Evolutionary conservation across 371 early-diverging fungal species (phyloP).

Genomic region (Mucor plumbeus): DNA sequence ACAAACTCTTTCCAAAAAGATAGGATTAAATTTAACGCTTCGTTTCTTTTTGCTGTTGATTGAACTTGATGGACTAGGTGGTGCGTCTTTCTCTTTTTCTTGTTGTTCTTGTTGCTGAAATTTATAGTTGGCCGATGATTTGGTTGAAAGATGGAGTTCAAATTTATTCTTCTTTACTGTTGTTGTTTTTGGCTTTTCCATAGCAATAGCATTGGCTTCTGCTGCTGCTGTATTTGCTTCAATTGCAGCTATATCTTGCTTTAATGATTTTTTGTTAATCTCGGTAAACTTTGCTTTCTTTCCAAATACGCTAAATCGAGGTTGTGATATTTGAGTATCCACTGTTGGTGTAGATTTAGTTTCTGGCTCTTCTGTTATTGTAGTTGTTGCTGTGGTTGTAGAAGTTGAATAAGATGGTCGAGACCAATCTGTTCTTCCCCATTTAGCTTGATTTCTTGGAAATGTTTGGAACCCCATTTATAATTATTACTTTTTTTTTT

Average conservation of each 20-base stretch:
- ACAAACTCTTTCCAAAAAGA: conserved; percentile 57
- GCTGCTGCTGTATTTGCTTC: conserved; percentile 1
- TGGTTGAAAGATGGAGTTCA: conserved; percentile 17
- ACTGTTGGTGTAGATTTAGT: background rate
- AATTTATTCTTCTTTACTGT: conserved; percentile 17
- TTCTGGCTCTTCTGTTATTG: conserved; percentile 9
- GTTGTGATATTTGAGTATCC: conserved; percentile 10
- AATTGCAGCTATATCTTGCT: background rate
- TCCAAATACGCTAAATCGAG: conserved; percentile 33
- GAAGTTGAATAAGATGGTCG: conserved; percentile 11
- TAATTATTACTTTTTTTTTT: background rate
- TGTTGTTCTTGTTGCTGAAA: conserved; percentile 12
- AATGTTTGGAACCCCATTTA: conserved; percentile 28
- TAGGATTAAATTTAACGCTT: conserved; percentile 60
- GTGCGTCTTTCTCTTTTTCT: background rate
- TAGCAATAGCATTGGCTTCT: background rate
- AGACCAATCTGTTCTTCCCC: conserved; percentile 20
- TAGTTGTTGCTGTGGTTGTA: background rate
- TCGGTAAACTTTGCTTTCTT: conserved; percentile 23
- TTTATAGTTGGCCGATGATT: conserved; percentile 14
- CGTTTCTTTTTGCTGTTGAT: conserved; percentile 31
- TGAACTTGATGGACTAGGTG: conserved; percentile 9
- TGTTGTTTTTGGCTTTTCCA: background rate
- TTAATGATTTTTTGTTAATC: conserved; percentile 10
- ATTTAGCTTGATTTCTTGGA: conserved; percentile 23